These are phyloP conservation scores for Backusella westeae DNA, from an alignment of 192 early-diverging fungal species.

Conservation along the genomic window DNA sequence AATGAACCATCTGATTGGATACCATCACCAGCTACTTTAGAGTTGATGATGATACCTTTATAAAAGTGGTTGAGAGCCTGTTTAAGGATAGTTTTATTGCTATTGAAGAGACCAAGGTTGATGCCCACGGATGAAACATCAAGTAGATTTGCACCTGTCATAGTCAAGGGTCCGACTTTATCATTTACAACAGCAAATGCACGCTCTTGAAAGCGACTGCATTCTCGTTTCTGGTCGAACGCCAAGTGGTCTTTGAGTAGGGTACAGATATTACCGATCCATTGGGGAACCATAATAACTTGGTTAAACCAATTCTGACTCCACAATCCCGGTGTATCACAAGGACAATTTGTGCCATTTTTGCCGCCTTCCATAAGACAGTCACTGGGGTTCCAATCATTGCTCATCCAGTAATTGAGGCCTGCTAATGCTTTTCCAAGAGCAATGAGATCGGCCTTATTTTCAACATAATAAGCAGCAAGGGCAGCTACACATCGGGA, in stretches of 20 bases:
- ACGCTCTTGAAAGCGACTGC: slow-evolving; percentile 11
- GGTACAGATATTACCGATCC: slow-evolving; percentile 14
- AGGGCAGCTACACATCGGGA: neutral
- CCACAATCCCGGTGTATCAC: slow-evolving; percentile 33
- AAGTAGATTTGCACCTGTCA: slow-evolving; percentile 26
- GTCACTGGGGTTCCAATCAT: slow-evolving; percentile 7
- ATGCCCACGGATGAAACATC: slow-evolving; percentile 25
- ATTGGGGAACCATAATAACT: slow-evolving; percentile 1
- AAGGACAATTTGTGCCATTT: slow-evolving; percentile 17
- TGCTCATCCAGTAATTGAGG: slow-evolving; percentile 23
- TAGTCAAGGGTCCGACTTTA: neutral
- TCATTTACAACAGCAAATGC: neutral
- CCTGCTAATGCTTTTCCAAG: slow-evolving; percentile 2
- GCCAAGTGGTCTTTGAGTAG: neutral
- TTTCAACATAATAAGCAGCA: neutral
- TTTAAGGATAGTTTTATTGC: slow-evolving; percentile 3
- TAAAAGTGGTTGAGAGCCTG: slow-evolving; percentile 14
- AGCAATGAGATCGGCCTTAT: neutral
- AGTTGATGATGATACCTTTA: neutral
- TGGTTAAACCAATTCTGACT: slow-evolving; percentile 30
- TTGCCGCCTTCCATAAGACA: slow-evolving; percentile 19
- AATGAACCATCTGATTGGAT: slow-evolving; percentile 30
- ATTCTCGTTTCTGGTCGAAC: neutral
- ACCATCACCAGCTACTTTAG: slow-evolving; percentile 7
- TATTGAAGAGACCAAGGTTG: slow-evolving; percentile 9